These are phyloP conservation scores for Delitschia confertaspora DNA, from an alignment of 495 filamentous ascomycete species.

Conservation along the genomic window DNA sequence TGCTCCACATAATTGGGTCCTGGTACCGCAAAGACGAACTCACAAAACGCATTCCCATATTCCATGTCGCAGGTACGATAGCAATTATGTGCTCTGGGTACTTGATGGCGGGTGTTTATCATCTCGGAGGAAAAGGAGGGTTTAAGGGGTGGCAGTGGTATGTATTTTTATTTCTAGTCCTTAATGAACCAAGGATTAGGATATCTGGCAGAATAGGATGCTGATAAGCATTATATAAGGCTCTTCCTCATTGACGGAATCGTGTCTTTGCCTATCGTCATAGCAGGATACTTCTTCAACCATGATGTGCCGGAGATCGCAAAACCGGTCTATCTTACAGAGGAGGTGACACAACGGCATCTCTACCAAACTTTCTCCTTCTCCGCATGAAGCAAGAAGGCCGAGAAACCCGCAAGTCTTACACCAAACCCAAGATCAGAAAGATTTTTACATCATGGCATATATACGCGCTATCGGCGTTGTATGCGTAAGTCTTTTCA, in stretches of 20 bases:
- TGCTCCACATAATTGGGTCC: constrained; percentile 41
- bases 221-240: no score
- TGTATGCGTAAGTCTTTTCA: constrained; percentile 33
- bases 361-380: constrained; percentile 34
- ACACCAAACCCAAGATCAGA: constrained; percentile 42
- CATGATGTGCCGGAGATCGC: constrained; percentile 55
- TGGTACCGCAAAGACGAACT: constrained; percentile 50
- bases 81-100: constrained; percentile 31
- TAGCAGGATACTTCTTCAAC: constrained; percentile 50
- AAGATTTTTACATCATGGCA: constrained; percentile 49
- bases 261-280: constrained; percentile 30
- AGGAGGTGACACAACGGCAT: constrained; percentile 20
- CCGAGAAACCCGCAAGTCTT: constrained; percentile 38
- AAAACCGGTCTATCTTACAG: constrained; percentile 36
- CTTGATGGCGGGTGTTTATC: constrained; percentile 26
- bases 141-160: constrained; percentile 28
- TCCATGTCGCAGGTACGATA: constrained; percentile 48
- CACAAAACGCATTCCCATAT: constrained; percentile 53
- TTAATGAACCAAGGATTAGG: no score
- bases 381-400: constrained; percentile 44
- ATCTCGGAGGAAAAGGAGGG: constrained; percentile 18
- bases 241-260: constrained; percentile 28
- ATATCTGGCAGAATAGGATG: constrained; percentile 19
- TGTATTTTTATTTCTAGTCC: background rate
- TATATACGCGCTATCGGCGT: constrained; percentile 40